A percentile compares a stretch with the other conserved stretches of the same genome.
Conservation (phyloP, 495 filamentous ascomycete species). For the Penicillium bialowiezense region DNA sequence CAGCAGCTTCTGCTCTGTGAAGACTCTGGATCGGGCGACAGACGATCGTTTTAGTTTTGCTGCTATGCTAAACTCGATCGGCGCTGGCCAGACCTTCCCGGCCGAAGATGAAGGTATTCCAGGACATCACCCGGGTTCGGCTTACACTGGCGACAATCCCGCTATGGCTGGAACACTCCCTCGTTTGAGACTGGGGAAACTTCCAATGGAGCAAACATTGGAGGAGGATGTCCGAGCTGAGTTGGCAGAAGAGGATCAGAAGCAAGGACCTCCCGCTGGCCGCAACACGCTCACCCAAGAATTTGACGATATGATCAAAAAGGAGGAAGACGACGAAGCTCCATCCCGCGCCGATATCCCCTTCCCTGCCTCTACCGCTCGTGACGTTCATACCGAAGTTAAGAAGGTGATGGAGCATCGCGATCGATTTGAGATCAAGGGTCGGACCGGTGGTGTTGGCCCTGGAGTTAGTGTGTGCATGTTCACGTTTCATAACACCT, state of each 20-base stretch:
- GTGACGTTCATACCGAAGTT: conserved; percentile 91
- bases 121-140: conserved; percentile 82
- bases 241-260: conserved; percentile 72
- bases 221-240: conserved; percentile 79
- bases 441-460: conserved; percentile 74
- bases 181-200: conserved; percentile 69
- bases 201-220: conserved; percentile 75
- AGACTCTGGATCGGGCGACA: conserved; percentile 68
- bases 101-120: conserved; percentile 91
- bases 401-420: conserved; percentile 92
- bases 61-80: conserved; percentile 65
- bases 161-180: conserved; percentile 50
- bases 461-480: conserved; percentile 83
- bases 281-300: conserved; percentile 67
- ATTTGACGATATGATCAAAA: conserved; percentile 84
- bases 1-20: conserved; percentile 68
- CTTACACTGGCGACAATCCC: conserved; percentile 66
- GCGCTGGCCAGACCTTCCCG: conserved; percentile 62
- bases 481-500: conserved; percentile 97
- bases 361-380: conserved; percentile 76
- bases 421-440: conserved; percentile 81
- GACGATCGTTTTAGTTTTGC: conserved; percentile 80
- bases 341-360: conserved; percentile 75
- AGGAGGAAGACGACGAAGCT: conserved; percentile 81
- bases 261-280: conserved; percentile 64